Base-by-base conservation (phyloP, 345 rosid species). In the Rhizophora apiculata region DNA sequence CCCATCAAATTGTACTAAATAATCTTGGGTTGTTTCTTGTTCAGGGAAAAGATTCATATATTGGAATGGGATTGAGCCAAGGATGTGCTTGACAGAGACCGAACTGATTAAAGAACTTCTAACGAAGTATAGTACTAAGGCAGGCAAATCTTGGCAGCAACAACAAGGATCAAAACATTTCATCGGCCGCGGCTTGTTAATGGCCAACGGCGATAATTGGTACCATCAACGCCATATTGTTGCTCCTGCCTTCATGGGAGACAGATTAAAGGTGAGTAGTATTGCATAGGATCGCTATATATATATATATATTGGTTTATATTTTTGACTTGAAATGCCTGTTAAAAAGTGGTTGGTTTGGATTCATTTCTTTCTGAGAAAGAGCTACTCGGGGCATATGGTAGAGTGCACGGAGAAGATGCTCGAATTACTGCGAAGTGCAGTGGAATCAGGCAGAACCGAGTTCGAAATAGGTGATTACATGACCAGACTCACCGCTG, bases 61-160 rank as follows among this genome's bases (percentile, higher is more conserved):
- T n/a, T 95, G 99, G 98, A 84, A 87, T 43, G 99, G 99, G 66
- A 76, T 83, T 0, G 99, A 95, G 78, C 99, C 99, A 0, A 72
- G 99, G 77, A 81, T 95, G 81, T 90, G 97, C 61, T 52, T 95
- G 39, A 82, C 86, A 1, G 99, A 95, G 72, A 82, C 87, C 0
- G 94, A 86, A 26, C 55, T 92, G 88, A 95, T 92, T 53, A 92
- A 82, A 52, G 98, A 90, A 64, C 74, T 92, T 9, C 64, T 95
- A 8, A 75, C 86, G 9, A 95, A 88, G 77, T 82, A 90, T 72
- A 91, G 89, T 71, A 79, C 85, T 0, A 82, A 81, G 26, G 84
- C 97, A 0, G 99, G 99, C 0, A 95, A 89, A 70, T 92, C 99
- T 8, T 92, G 98, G 99, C 77, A 87, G 16, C 99, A 95, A 34